These are phyloP conservation scores for Pyrenophora teres DNA, from an alignment of 2,329 filamentous ascomycete species.

Conservation along the genomic window DNA sequence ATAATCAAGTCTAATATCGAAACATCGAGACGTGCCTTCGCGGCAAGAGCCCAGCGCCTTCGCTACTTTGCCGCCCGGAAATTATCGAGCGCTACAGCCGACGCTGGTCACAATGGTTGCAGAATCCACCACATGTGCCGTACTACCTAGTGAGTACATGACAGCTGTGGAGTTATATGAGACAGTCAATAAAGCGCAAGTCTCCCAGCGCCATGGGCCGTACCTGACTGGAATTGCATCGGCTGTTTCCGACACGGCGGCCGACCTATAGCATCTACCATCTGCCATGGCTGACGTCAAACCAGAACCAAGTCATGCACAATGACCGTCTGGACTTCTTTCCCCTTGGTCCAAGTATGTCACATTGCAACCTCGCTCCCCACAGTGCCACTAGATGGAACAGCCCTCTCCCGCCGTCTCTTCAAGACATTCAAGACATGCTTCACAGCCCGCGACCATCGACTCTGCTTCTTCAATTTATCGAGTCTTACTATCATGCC, in stretches of 20 bases:
- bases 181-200: background rate
- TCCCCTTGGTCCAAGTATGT: background rate
- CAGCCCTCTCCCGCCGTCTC: background rate
- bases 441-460: background rate
- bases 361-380: slow-evolving; percentile 1
- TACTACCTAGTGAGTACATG: too few relatives aligned
- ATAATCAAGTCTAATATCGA: slow-evolving; percentile 4
- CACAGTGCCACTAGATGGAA: slow-evolving; percentile 1
- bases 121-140: background rate
- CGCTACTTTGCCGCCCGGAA: background rate
- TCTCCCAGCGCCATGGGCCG: slow-evolving; percentile 3
- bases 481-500: background rate
- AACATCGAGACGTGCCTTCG: slow-evolving; percentile 1
- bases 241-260: background rate
- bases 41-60: slow-evolving; percentile 1
- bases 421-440: background rate
- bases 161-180: background rate
- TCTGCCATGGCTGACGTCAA: slow-evolving; percentile 6
- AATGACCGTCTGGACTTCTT: background rate
- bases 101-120: background rate
- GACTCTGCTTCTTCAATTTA: background rate
- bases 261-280: slow-evolving; percentile 1
- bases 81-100: slow-evolving; percentile 2
- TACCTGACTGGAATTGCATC: slow-evolving; percentile 6
- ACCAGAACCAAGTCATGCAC: background rate